Base-by-base conservation (phyloP, 371 early-diverging fungal genomes). In the Actinomortierella ambigua region DNA sequence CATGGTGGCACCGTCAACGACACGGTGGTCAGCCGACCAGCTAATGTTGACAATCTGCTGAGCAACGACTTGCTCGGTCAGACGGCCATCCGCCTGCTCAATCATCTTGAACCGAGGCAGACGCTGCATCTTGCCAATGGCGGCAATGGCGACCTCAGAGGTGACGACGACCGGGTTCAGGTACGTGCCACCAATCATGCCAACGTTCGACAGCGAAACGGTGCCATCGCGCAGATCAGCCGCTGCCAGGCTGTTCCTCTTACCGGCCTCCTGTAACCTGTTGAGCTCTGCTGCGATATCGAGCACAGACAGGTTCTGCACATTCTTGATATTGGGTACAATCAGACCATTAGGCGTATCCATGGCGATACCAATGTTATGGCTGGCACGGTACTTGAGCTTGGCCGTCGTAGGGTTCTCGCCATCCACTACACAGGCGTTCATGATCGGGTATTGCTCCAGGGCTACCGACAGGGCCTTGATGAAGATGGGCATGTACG, bases 1-100 rank as follows among this genome's bases (percentile, higher is more conserved):
- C 62, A 98, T 85, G 0, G 98, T 97, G 4, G 97, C 99, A 20
- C 99, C 99, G 77, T 98, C 98, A 62, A 98, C 86, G n/a, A 98
- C 90, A 24, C 98, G 85, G 76, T 98, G 98, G 77, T 98, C 98
- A 6, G 98, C 98, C 2, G 92, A 88, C 91, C 93, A 97, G 81
- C 94, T 94, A 26, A 95, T 81, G 15, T 87, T 85, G 66, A 96
- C 77, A 13, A 96, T 79, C 62, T 87, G 76, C 63, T 88, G 88
- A 3, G 90, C 82, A 1, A 93, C 89, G 14, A 98, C 85, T 5
- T 75, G 69, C 65, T 90, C 90, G 2, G 59, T 65, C 49, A 63
- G 41, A 22, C 55, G 68, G 29, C 84, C 84, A 22, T 81, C 82
- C 1, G 58, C 59, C 42, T 79, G 77, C 39, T 68, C 65, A 8